Percentiles rank a stretch among this genome's conserved stretches.
phyloP scores from a whole-genome alignment of 1,284 basidiomycete species.

The Psilocybe mexicana region DNA sequence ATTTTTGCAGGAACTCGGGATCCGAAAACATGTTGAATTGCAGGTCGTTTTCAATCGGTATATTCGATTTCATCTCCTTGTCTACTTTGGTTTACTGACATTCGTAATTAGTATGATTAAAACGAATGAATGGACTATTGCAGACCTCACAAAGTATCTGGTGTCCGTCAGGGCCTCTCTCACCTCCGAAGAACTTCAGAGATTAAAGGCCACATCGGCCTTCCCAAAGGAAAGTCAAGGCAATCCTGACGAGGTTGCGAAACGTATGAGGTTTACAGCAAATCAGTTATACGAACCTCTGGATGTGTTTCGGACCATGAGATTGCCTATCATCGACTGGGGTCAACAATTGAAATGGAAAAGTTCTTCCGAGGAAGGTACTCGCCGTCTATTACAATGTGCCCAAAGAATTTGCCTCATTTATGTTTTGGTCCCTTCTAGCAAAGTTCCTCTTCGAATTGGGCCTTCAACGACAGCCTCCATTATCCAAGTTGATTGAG shows the following conservation, averaged over 20 bases:
- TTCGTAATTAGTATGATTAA: conserved; percentile 70
- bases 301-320: conserved; percentile 71
- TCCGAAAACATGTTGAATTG: conserved; percentile 90
- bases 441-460: conserved; percentile 84
- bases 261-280: conserved; percentile 57
- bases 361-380: conserved; percentile 82
- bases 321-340: conserved; percentile 89
- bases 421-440: conserved; percentile 29
- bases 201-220: conserved; percentile 79
- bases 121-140: conserved; percentile 80
- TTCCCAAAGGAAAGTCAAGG: conserved; percentile 66
- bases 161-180: conserved; percentile 82
- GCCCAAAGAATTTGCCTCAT: neutral
- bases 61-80: neutral
- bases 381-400: conserved; percentile 9
- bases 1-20: conserved; percentile 77
- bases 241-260: conserved; percentile 27
- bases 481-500: conserved; percentile 64
- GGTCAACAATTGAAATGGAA: conserved; percentile 78
- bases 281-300: conserved; percentile 84
- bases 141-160: conserved; percentile 84
- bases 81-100: neutral
- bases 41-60: conserved; percentile 86
- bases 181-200: conserved; percentile 66
- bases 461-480: conserved; percentile 76